Evolutionary conservation across 768 basidiomycete species (phyloP), one percentile per base, ranked within the genome.

Genomic region (Boletus rex-veris): DNA sequence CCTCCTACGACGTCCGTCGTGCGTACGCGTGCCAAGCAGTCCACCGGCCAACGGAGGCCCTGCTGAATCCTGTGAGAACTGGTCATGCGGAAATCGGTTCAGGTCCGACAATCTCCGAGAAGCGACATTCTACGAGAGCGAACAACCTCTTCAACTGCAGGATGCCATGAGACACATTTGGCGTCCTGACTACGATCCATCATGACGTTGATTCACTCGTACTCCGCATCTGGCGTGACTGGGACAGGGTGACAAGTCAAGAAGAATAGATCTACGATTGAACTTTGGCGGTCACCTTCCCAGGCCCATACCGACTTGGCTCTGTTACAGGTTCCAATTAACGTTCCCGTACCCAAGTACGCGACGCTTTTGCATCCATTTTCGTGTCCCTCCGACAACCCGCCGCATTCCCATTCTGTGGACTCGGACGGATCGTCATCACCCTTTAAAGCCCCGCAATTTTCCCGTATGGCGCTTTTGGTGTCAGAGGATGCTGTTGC

Each of bases 271-370:
- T 45, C 12, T 12, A 43, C 8, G 16, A 8, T 11, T 26, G 33
- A 57, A 31, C 39, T 12, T 15, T 26, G 16, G 31, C 3, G 63
- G 74, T 64, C 65, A 88, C 95, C 92, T 79, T 98, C 96, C 96
- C 97, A 99, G 35, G 98, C 81, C 97, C 97, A 98, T 1, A 98
- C 94, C 5, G 92, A 92, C 75, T 98, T 99, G 74, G 98, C 97
- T 54, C 97, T 78, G 60, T 90, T 90, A 66, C 95, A 98, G 57
- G 88, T 94, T 9, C 95, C 97, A n/a, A 99, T 76, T 21, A 97
- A 71, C 3, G 80, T 85, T 46, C 71, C 86, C n/a, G 84, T 82
- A 33, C 75, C 74, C 10, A 88, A 92, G 71, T 88, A 98, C 4
- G 84, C 88, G 0, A 95, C 88, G 52, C 86, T 80, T 75, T 98